A percentile compares a stretch with the other conserved stretches of the same genome.
Evolutionary conservation across 768 basidiomycete species (phyloP).

Genomic region (Termitomyces sp.): DNA sequence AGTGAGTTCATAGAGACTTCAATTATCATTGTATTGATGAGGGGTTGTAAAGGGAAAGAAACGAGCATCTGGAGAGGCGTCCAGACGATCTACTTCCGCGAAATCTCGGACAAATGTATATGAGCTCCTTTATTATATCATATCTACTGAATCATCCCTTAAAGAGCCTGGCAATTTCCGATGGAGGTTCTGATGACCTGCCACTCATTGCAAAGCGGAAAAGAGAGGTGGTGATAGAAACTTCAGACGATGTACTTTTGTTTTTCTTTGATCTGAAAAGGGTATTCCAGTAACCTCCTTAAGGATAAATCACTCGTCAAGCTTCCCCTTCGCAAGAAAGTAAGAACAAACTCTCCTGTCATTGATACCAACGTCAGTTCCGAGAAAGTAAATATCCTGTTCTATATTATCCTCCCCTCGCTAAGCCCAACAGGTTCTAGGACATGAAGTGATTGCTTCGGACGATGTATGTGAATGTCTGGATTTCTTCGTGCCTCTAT

Average conservation of each 20-base stretch:
- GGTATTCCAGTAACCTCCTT: not conserved
- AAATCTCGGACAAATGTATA: constrained; percentile 6
- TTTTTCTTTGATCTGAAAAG: not conserved
- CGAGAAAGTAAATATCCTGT: not conserved
- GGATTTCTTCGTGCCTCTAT: not conserved
- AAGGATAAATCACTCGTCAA: constrained; percentile 7
- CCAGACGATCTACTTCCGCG: not conserved
- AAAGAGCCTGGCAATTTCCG: constrained; percentile 13
- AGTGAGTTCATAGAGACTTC: not conserved
- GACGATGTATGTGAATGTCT: not conserved
- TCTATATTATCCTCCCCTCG: not conserved
- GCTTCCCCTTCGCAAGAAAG: constrained; percentile 6
- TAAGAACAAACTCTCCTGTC: not conserved
- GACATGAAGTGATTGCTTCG: not conserved
- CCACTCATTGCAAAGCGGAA: constrained; percentile 13
- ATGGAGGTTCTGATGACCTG: constrained; percentile 8
- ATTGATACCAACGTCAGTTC: not conserved
- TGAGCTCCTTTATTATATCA: not conserved
- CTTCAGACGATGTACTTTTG: constrained; percentile 10
- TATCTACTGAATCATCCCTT: not conserved
- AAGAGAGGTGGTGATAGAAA: not conserved
- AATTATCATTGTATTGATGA: not conserved
- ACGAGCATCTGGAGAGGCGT: constrained; percentile 1
- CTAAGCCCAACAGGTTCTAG: not conserved
- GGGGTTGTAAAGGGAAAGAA: constrained; percentile 1